Conservation (phyloP, 2,329 filamentous ascomycete species). For the Stromatinia cepivora region DNA sequence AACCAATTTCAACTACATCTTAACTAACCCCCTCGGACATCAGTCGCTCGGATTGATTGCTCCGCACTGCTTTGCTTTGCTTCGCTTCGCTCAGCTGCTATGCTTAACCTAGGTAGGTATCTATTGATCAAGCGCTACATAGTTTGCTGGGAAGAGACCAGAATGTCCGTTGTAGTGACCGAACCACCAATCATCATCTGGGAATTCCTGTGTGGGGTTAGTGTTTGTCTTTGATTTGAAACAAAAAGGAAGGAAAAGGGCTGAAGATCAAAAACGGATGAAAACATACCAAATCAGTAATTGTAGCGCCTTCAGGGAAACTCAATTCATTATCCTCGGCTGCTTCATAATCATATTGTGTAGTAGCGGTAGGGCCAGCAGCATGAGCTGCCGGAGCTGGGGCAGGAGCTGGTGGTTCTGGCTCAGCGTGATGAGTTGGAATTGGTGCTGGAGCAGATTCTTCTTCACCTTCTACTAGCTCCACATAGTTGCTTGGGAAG, state of each 20-base stretch:
- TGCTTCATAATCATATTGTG: conserved; percentile 94
- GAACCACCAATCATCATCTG: conserved; percentile 98
- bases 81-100: background rate
- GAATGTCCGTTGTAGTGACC: conserved; percentile 70
- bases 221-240: background rate
- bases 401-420: conserved; percentile 40
- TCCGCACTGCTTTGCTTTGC: background rate
- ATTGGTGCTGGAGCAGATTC: conserved; percentile 38
- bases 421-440: conserved; percentile 38
- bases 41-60: background rate
- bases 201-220: conserved; percentile 70
- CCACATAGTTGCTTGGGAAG: conserved; percentile 97
- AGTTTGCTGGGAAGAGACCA: conserved; percentile 81
- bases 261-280: too few species aligned
- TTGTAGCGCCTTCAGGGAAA: conserved; percentile 85
- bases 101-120: background rate
- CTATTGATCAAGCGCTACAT: conserved; percentile 55
- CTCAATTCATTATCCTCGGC: conserved; percentile 87
- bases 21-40: background rate
- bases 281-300: conserved; percentile 70
- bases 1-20: background rate
- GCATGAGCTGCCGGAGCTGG: conserved; percentile 34
- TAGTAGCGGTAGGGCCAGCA: conserved; percentile 57
- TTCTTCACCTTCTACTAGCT: conserved; percentile 68
- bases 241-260: background rate